Evolutionary conservation across 2,329 filamentous ascomycete species (phyloP), one percentile per base, ranked within the genome.

Genomic region (Colletotrichum sp.): DNA sequence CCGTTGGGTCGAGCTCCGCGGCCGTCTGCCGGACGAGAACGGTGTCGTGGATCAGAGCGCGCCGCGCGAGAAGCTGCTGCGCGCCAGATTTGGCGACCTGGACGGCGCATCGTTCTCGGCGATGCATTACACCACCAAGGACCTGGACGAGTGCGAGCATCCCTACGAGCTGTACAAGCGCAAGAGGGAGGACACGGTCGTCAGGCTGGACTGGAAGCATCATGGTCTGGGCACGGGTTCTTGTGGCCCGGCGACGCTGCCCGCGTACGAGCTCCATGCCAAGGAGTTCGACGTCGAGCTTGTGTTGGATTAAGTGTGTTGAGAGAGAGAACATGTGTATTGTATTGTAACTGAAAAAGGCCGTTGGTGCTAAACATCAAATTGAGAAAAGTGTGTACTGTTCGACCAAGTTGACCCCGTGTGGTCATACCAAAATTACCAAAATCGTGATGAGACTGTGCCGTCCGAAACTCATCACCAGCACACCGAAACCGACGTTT

Each of bases 171-270:
- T 95, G 78, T 82, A 85, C 76, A 86, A 86, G 81, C 83, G 85
- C 24, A 85, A 81, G 80, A 82, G 85, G 72, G 84, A 90, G 16
- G 89, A 92, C 77, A 88, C 90, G 48, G 82, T 93, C 34, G 84
- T 93, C 3, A 85, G 91, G 71, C 79, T 94, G 72, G 92, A 94
- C 83, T 91, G 89, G 85, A 86, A 84, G 77, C 91, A 93, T 82
- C 91, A 93, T 80, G 92, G 92, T 0, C 79, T 93, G 36, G 92
- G 92, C 0, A 92, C 90, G 12, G 92, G 89, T 8, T 91, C 89
- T 66, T 93, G 92, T 82, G 92, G 92, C 28, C 91, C 91, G 0
- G 88, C 88, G 72, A 90, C 89, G 24, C 75, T 90, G 82, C 85
- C 85, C 6, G 70, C 87, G 81, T 90, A 91, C 79, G 84, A 86